phyloP scores from a whole-genome alignment of 2,329 filamentous ascomycete genomes.

The Ascochyta pisi region DNA sequence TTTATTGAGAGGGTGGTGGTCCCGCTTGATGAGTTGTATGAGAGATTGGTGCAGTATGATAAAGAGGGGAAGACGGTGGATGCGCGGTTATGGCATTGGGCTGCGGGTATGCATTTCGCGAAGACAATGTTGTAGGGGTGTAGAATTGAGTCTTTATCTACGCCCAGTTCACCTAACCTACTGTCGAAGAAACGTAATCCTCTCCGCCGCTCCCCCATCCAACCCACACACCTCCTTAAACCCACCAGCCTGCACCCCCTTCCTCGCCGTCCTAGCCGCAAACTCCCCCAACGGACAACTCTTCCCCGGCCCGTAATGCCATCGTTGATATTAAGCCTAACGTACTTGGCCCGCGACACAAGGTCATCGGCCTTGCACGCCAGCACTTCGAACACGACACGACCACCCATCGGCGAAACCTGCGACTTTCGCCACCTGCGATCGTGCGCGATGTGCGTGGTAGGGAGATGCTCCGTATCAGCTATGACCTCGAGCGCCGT shows the following conservation, averaged over 20 bases:
- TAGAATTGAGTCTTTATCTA: no score
- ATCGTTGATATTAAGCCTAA: conserved; percentile 66
- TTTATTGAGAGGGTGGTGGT: conserved; percentile 67
- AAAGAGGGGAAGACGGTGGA: conserved; percentile 61
- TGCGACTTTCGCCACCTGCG: conserved; percentile 63
- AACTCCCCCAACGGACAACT: conserved; percentile 59
- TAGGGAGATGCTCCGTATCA: conserved; percentile 55
- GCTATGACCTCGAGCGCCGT: conserved; percentile 60
- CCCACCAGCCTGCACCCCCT: conserved; percentile 53
- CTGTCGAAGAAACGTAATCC: conserved; percentile 61
- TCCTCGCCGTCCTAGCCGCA: conserved; percentile 48
- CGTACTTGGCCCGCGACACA: conserved; percentile 38
- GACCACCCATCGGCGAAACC: conserved; percentile 64
- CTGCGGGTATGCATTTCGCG: conserved; percentile 62
- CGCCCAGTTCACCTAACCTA: conserved; percentile 1
- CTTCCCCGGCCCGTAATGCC: conserved; percentile 58
- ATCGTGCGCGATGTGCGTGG: conserved; percentile 51
- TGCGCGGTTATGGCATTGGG: conserved; percentile 67
- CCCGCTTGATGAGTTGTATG: conserved; percentile 63
- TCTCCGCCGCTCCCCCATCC: conserved; percentile 46
- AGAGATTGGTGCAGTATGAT: conserved; percentile 57
- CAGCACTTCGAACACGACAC: conserved; percentile 62
- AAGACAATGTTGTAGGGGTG: conserved; percentile 37
- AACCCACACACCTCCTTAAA: conserved; percentile 60
- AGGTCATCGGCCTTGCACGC: conserved; percentile 37